Base-by-base conservation (phyloP, 169 alveolate species). In the Plasmodium gonderi region DNA sequence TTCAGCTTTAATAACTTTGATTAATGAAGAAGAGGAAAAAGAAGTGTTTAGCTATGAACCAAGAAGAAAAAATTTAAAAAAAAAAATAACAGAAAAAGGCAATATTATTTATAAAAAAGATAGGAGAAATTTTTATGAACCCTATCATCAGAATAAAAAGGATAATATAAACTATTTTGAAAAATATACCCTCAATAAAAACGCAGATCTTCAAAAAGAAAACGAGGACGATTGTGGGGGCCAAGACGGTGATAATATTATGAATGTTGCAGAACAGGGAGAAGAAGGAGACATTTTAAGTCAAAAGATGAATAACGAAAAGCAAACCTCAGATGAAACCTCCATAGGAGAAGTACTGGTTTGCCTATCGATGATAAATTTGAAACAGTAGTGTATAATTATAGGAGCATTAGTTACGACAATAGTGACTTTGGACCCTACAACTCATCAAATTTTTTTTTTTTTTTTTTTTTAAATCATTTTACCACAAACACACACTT, bases 21-120 rank as follows among this genome's bases (percentile, higher is more conserved):
- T 89, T 49, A 89, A 89, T 45, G 94, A 89, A 77, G 94, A 89
- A 65, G 93, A 87, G 45, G 94, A 89, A 64, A 76, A 89, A 45
- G 94, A 89, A 89, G 60, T 65, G 23, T 89, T 64, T 68, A 89
- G 54, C 51, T 89, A 89, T 36, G 90, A 89, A 78, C 94, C 94
- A 1, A 60, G 90, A 77, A 89, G 94, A 89, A 89, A 89, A 89
- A 89, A 89, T 64, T 40, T 89, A 76, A 76, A 78, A 44, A 89
- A 89, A 67, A 89, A 77, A 77, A 77, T 89, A 65, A 89, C 94
- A 14, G 94, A 77, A 42, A 89, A 54, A 47, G 94, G 90, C 17
- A 80, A 77, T 69, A 78, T 89, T 47, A 89, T 89, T 45, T 64
- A 78, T 47, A 89, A 77, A 77, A 89, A 74, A 60, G 90, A 89